Conservation (phyloP, 2,329 filamentous ascomycete species). For the Colletotrichum costaricense region DNA sequence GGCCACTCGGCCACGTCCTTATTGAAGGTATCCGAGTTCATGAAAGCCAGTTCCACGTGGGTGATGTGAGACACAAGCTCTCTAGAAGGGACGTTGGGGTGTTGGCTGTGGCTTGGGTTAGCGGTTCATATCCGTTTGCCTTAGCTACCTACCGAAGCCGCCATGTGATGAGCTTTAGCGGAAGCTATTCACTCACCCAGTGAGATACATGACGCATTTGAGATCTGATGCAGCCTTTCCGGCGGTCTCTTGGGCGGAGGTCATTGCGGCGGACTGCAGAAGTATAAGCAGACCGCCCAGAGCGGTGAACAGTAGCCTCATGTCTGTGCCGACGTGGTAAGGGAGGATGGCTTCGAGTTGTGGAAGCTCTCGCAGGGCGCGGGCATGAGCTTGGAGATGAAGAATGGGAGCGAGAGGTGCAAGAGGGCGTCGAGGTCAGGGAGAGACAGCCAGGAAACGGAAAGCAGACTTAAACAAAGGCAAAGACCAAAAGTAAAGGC, state of each 20-base stretch:
- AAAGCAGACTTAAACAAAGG: not conserved
- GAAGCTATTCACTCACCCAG: constrained; percentile 51
- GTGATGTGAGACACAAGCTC: constrained; percentile 58
- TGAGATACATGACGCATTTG: constrained; percentile 61
- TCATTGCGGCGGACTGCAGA: constrained; percentile 25
- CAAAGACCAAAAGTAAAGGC: not conserved
- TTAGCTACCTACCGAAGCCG: not conserved
- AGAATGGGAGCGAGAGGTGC: not conserved
- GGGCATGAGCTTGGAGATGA: not conserved
- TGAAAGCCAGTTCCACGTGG: constrained; percentile 69
- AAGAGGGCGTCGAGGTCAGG: not conserved
- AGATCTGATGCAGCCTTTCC: not conserved
- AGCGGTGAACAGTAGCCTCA: constrained; percentile 21
- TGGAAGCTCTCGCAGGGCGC: not conserved
- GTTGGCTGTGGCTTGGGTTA: constrained; percentile 52
- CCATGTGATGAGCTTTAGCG: not conserved
- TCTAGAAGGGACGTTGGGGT: constrained; percentile 53
- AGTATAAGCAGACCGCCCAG: not conserved
- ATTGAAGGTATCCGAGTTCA: constrained; percentile 65
- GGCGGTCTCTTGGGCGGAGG: not conserved
- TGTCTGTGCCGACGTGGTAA: constrained; percentile 11
- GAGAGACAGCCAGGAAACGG: not conserved
- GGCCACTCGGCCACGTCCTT: constrained; percentile 55
- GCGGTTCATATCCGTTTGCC: not conserved
- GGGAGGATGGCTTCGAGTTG: not conserved